A percentile compares a stretch with the other conserved stretches of the same genome.
phyloP scores from a whole-genome alignment of 345 rosid genomes.

The Pugionium dolabratum region DNA sequence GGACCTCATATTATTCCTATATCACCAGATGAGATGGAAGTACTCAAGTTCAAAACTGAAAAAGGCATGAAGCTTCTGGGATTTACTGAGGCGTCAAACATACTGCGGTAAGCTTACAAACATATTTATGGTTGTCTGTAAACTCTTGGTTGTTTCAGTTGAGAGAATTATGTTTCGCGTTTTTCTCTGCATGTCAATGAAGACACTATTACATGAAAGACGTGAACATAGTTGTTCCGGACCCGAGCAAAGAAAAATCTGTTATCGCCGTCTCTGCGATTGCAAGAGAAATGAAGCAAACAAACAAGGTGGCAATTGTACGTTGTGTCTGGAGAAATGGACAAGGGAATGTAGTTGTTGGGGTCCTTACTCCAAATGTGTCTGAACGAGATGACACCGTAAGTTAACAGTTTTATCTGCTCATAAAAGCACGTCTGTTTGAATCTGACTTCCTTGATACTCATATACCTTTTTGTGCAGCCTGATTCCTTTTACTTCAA shows the following conservation, averaged over 20 bases:
- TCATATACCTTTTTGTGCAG: constrained; percentile 45
- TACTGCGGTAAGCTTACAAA: constrained; percentile 56
- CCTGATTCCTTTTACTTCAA: constrained; percentile 91
- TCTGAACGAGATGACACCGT: constrained; percentile 67
- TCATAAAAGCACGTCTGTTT: constrained; percentile 10
- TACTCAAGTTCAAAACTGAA: constrained; percentile 83
- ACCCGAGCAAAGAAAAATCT: constrained; percentile 69
- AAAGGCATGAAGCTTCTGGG: constrained; percentile 92
- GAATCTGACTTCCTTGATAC: constrained; percentile 22
- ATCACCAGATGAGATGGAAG: constrained; percentile 68
- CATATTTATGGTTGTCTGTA: not conserved
- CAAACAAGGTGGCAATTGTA: constrained; percentile 72
- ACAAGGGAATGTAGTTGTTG: constrained; percentile 70
- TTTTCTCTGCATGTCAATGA: constrained; percentile 36
- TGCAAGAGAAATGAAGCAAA: constrained; percentile 85
- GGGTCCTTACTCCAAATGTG: constrained; percentile 75
- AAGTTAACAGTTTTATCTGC: constrained; percentile 37
- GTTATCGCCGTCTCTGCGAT: constrained; percentile 73
- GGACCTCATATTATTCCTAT: constrained; percentile 97
- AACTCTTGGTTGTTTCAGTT: constrained; percentile 22
- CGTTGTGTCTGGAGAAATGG: constrained; percentile 98
- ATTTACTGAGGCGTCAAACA: constrained; percentile 72
- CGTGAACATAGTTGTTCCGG: constrained; percentile 75
- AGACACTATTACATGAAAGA: constrained; percentile 98
- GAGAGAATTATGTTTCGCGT: constrained; percentile 13